Percentiles rank a stretch among this genome's conserved stretches.
These are phyloP conservation scores for Ormosia semicastrata DNA, from an alignment of 306 rosid genomes.

Conservation along the genomic window DNA sequence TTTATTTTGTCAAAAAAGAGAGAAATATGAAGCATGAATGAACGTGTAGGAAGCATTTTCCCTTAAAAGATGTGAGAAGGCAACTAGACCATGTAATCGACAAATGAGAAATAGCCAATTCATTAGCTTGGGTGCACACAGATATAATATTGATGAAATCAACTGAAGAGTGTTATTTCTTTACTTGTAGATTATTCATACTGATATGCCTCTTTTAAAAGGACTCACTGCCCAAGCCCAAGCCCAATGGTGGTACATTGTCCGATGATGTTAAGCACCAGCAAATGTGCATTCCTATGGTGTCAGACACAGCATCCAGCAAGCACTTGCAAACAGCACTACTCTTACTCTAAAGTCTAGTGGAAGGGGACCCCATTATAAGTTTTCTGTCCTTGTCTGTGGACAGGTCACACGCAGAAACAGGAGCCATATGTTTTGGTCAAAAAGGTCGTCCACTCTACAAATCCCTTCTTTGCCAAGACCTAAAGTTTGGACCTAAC, in stretches of 20 bases:
- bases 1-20: no score
- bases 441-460: conserved; percentile 26
- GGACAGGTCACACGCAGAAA: not conserved
- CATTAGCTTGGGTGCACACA: not conserved
- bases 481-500: not conserved
- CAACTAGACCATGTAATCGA: not conserved
- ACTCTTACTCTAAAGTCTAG: not conserved
- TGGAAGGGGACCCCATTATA: not conserved
- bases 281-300: not conserved
- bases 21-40: no score
- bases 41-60: no score
- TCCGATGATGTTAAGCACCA: conserved; percentile 4
- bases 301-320: not conserved
- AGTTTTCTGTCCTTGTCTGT: conserved; percentile 15
- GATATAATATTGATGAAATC: not conserved
- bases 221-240: conserved; percentile 37
- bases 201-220: not conserved
- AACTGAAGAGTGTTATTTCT: not conserved
- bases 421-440: conserved; percentile 27
- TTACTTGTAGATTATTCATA: not conserved
- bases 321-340: not conserved
- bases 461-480: not conserved
- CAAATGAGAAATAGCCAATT: not conserved
- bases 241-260: conserved; percentile 15
- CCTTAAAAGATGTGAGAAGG: not conserved